Evolutionary conservation across 2,329 filamentous ascomycete species (phyloP).

Genomic region (Fusarium begoniae): DNA sequence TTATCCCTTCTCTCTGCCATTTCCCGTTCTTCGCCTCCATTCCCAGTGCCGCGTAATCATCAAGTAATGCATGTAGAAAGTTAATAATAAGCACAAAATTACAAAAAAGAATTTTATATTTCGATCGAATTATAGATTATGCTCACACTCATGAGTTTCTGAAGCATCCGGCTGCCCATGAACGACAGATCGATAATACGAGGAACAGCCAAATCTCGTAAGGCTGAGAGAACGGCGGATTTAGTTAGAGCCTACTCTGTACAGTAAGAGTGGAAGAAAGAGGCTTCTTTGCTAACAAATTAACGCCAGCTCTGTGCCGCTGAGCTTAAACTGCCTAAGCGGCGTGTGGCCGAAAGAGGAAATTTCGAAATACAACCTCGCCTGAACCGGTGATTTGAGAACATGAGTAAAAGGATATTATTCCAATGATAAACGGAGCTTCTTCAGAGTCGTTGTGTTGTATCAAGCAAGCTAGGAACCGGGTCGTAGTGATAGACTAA

Average conservation of each 20-base stretch:
- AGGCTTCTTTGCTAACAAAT: neutral
- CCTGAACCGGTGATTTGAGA: neutral
- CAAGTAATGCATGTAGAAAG: neutral
- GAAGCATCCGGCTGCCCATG: neutral
- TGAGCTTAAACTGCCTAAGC: neutral
- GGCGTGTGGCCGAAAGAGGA: neutral
- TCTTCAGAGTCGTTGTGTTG: neutral
- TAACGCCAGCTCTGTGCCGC: neutral
- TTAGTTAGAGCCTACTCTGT: neutral
- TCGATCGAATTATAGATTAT: neutral
- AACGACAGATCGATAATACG: neutral
- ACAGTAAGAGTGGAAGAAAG: neutral
- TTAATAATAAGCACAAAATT: neutral
- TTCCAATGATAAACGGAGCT: neutral
- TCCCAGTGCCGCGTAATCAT: conserved; percentile 21
- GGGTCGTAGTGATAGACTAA: neutral
- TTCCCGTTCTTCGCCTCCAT: conserved; percentile 14
- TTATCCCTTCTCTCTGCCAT: conserved; percentile 6
- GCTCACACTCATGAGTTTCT: neutral
- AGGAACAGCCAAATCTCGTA: neutral
- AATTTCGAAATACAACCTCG: neutral
- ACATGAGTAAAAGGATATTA: neutral
- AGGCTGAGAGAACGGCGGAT: neutral
- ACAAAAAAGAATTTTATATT: neutral
- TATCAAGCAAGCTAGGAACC: neutral